phyloP scores from a whole-genome alignment of 2,329 filamentous ascomycete species.

The Shiraia sp. region DNA sequence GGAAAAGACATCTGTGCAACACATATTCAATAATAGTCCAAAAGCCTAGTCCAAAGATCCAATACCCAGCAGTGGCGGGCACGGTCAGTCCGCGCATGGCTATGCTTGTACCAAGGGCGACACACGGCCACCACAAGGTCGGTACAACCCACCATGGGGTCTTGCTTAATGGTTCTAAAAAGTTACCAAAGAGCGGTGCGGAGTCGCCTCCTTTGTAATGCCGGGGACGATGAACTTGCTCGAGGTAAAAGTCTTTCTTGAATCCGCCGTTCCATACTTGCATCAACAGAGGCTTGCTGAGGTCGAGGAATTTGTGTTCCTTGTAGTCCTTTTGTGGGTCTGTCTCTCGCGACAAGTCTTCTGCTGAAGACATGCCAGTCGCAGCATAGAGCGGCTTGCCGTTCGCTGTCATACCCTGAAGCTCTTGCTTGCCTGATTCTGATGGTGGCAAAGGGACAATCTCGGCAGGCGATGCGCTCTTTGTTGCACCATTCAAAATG shows the following conservation, averaged over 20 bases:
- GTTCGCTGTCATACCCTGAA: constrained; percentile 54
- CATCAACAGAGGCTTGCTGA: constrained; percentile 79
- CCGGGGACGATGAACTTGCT: constrained; percentile 92
- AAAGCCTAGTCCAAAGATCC: constrained; percentile 69
- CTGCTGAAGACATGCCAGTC: constrained; percentile 88
- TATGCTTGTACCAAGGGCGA: constrained; percentile 71
- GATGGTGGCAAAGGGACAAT: constrained; percentile 59
- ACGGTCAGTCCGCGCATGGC: constrained; percentile 61
- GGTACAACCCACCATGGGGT: constrained; percentile 95
- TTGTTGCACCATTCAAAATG: constrained; percentile 54
- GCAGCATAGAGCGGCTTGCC: constrained; percentile 55
- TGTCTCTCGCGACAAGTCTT: constrained; percentile 85
- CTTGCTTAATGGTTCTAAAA: constrained; percentile 94
- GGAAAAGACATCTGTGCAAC: constrained; percentile 89
- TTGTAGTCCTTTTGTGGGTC: constrained; percentile 77
- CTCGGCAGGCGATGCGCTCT: constrained; percentile 53
- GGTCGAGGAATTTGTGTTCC: constrained; percentile 90
- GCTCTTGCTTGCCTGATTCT: constrained; percentile 52
- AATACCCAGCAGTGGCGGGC: constrained; percentile 62
- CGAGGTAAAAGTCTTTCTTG: constrained; percentile 92
- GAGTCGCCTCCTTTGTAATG: constrained; percentile 94
- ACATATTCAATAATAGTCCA: constrained; percentile 93
- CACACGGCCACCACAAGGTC: constrained; percentile 78
- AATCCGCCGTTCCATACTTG: constrained; percentile 91
- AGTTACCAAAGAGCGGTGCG: constrained; percentile 94